These are phyloP conservation scores for Solanum chacoense DNA, from an alignment of 305 asterid genomes.

Conservation along the genomic window DNA sequence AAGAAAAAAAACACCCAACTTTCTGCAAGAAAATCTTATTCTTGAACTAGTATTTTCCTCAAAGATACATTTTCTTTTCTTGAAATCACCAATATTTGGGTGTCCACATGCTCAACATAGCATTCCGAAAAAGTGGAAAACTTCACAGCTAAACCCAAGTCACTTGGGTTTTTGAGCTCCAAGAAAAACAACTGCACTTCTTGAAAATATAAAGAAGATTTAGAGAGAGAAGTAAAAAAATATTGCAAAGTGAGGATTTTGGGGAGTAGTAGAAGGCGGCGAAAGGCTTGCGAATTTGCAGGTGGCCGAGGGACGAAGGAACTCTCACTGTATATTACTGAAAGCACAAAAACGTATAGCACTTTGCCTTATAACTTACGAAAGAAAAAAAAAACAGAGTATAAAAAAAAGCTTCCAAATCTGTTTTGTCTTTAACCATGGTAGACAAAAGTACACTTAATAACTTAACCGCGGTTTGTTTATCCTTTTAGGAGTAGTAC, in stretches of 20 bases:
- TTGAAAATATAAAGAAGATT: conserved; percentile 4
- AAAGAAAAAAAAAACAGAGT: not conserved
- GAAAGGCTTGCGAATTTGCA: conserved; percentile 23
- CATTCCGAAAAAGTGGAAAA: conserved; percentile 15
- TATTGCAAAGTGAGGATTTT: not conserved
- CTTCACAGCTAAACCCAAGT: conserved; percentile 15
- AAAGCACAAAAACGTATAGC: not conserved
- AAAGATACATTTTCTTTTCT: conserved; percentile 14
- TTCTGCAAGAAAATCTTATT: not conserved
- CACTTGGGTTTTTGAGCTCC: conserved; percentile 36
- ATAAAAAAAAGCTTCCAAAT: not conserved
- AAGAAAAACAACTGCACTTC: conserved; percentile 16
- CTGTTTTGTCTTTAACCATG: conserved; percentile 2
- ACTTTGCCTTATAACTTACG: not conserved
- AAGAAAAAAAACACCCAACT: not conserved
- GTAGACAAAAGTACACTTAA: not conserved
- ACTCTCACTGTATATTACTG: not conserved
- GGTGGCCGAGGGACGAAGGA: conserved; percentile 27
- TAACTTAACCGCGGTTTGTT: not conserved
- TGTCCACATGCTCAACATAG: conserved; percentile 41
- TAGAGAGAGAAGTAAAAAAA: not conserved
- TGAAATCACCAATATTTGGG: conserved; percentile 31
- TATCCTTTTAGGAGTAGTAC: not conserved
- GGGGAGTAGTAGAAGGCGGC: conserved; percentile 29
- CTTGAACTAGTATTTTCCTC: conserved; percentile 10